phyloP scores from a whole-genome alignment of 108 stramenopile species.

The Halocafeteria seosinensis region DNA sequence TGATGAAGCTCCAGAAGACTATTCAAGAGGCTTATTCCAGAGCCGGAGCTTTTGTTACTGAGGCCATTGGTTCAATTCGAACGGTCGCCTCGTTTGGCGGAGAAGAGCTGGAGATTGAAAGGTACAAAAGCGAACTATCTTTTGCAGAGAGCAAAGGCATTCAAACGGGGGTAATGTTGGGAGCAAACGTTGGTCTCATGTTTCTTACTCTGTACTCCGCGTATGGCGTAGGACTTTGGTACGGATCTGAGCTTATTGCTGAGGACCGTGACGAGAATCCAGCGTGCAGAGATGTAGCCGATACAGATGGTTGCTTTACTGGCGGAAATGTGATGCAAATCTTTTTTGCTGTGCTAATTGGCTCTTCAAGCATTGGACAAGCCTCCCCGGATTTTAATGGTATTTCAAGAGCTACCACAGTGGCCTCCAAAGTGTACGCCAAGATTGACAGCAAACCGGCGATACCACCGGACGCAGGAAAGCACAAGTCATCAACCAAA shows the following conservation, averaged over 20 bases:
- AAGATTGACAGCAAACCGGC: slow-evolving; percentile 2
- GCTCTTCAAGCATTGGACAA: slow-evolving; percentile 1
- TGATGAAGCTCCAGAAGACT: too few relatives aligned
- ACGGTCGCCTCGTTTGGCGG: too few relatives aligned
- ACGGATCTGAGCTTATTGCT: slow-evolving; percentile 6
- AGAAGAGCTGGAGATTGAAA: too few relatives aligned
- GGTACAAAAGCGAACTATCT: too few relatives aligned
- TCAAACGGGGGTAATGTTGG: too few relatives aligned
- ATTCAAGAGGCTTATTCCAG: too few relatives aligned
- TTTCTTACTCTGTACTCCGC: neutral
- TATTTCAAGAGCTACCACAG: neutral
- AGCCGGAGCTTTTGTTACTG: too few relatives aligned
- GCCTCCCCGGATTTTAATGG: neutral
- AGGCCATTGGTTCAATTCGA: too few relatives aligned
- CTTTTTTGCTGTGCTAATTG: slow-evolving; percentile 11
- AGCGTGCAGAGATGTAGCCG: slow-evolving; percentile 7
- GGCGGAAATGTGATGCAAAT: slow-evolving; percentile 1
- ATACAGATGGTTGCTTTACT: neutral
- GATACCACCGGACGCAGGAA: slow-evolving; percentile 1
- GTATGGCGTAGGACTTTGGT: neutral
- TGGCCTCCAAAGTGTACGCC: slow-evolving; percentile 6
- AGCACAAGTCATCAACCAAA: neutral
- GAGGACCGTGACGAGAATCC: neutral
- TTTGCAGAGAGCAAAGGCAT: too few relatives aligned
- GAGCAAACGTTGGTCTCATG: slow-evolving; percentile 1